Evolutionary conservation across 2,329 filamentous ascomycete species (phyloP).

Genomic region (Lanzia echinophila): DNA sequence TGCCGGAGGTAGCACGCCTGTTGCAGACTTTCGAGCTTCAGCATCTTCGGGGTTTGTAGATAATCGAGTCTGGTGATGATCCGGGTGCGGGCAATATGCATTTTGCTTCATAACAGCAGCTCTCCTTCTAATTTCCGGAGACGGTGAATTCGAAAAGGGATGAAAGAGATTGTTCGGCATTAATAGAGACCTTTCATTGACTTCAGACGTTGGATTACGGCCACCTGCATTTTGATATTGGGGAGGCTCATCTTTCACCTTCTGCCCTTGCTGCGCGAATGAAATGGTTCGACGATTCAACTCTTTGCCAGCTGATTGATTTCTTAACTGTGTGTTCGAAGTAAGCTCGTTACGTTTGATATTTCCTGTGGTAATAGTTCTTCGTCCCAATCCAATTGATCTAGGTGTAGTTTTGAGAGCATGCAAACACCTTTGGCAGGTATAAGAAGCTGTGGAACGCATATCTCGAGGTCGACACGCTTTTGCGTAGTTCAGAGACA

Average conservation of each 20-base stretch:
- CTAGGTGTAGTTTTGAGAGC: constrained; percentile 21
- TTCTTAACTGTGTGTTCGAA: constrained; percentile 11
- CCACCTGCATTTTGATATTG: constrained; percentile 21
- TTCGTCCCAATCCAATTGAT: constrained; percentile 13
- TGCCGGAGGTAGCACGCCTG: constrained; percentile 57
- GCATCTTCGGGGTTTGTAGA: constrained; percentile 58
- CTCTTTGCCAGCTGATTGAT: constrained; percentile 7
- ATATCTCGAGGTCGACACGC: constrained; percentile 10
- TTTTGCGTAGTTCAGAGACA: not conserved
- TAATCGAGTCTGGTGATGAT: constrained; percentile 69
- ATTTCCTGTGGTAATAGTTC: constrained; percentile 21
- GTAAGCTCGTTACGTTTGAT: constrained; percentile 15
- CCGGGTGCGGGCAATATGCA: constrained; percentile 86
- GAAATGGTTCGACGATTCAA: constrained; percentile 19
- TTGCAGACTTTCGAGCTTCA: constrained; percentile 51
- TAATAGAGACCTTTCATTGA: constrained; percentile 24
- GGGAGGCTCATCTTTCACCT: constrained; percentile 21
- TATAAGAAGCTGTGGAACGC: constrained; percentile 25
- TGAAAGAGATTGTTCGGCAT: constrained; percentile 82
- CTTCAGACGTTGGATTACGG: constrained; percentile 18
- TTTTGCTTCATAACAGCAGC: constrained; percentile 90
- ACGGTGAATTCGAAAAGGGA: constrained; percentile 80
- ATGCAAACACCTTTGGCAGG: constrained; percentile 29
- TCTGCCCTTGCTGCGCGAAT: constrained; percentile 19
- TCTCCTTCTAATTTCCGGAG: constrained; percentile 77